These are phyloP conservation scores for Epichloe amarillans DNA, from an alignment of 2,329 filamentous ascomycete genomes.

Conservation along the genomic window DNA sequence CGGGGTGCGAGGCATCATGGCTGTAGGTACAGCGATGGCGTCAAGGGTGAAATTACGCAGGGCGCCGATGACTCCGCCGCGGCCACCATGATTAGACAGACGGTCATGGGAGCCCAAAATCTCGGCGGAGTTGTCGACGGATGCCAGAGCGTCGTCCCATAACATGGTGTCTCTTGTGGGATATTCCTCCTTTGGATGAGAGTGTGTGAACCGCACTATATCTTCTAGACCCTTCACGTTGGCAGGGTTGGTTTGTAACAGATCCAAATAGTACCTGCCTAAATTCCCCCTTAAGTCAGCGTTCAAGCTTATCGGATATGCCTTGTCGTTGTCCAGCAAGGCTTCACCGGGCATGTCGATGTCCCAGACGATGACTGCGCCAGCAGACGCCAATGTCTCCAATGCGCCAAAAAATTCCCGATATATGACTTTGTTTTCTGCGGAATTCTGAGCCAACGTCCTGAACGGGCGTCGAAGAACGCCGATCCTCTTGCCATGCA, in stretches of 20 bases:
- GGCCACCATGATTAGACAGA: conserved; percentile 37
- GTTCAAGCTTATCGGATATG: conserved; percentile 25
- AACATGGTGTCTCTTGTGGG: conserved; percentile 39
- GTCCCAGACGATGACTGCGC: conserved; percentile 41
- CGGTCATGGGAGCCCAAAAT: conserved; percentile 47
- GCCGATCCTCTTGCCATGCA: conserved; percentile 48
- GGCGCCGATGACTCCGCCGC: conserved; percentile 45
- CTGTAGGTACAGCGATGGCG: conserved; percentile 45
- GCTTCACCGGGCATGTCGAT: conserved; percentile 13
- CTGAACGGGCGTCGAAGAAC: conserved; percentile 38
- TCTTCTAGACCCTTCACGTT: conserved; percentile 37
- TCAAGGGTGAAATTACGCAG: conserved; percentile 40
- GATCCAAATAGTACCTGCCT: conserved; percentile 34
- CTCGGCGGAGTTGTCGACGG: conserved; percentile 37
- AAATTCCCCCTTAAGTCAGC: conserved; percentile 46
- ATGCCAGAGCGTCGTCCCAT: conserved; percentile 42
- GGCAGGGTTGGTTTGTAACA: conserved; percentile 44
- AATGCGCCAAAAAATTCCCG: conserved; percentile 40
- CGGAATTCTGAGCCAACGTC: conserved; percentile 16
- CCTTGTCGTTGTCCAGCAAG: conserved; percentile 18
- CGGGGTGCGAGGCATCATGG: conserved; percentile 31
- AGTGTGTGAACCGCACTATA: conserved; percentile 41
- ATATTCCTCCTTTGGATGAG: conserved; percentile 38
- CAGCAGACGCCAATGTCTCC: conserved; percentile 35
- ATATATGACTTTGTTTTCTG: neutral